These are phyloP conservation scores for Oryza rufipogon DNA, from an alignment of 176 grass and related monocot species.

Conservation along the genomic window DNA sequence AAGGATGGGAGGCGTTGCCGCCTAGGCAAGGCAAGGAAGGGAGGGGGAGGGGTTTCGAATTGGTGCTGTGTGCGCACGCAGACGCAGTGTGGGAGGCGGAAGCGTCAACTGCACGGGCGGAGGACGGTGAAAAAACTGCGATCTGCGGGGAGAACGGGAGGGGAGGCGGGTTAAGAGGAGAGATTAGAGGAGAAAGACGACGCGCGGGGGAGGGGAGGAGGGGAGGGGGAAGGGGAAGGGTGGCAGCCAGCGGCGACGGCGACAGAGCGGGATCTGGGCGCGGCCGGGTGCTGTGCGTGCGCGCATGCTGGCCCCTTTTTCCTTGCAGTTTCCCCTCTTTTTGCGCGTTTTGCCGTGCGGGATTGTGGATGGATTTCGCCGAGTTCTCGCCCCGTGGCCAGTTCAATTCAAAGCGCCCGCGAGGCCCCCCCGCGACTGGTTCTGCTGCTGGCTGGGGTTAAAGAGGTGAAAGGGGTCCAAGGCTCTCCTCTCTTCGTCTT, in stretches of 20 bases:
- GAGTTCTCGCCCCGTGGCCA: neutral
- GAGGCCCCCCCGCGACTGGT: neutral
- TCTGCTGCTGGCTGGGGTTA: neutral
- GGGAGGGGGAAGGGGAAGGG: neutral
- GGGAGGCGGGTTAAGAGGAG: neutral
- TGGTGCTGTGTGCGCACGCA: conserved; percentile 14
- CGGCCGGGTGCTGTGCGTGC: neutral
- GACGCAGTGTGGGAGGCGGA: conserved; percentile 10
- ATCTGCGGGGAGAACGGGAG: neutral
- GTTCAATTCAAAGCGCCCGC: conserved; percentile 25
- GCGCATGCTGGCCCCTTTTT: neutral
- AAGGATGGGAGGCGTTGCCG: conserved; percentile 42
- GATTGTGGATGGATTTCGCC: neutral
- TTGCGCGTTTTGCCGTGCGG: conserved; percentile 11
- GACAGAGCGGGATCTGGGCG: neutral
- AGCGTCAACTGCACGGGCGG: conserved; percentile 41
- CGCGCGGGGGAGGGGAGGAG: neutral
- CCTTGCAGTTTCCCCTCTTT: conserved; percentile 26
- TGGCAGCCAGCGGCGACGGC: conserved; percentile 4
- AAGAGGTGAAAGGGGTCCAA: neutral
- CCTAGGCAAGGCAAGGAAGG: conserved; percentile 35
- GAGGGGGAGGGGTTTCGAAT: conserved; percentile 50
- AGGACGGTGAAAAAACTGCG: conserved; percentile 24
- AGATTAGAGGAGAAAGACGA: neutral
- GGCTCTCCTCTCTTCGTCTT: too few species aligned